These are phyloP conservation scores for Typha latifolia DNA, from an alignment of 176 grass and related monocot species.

Conservation along the genomic window DNA sequence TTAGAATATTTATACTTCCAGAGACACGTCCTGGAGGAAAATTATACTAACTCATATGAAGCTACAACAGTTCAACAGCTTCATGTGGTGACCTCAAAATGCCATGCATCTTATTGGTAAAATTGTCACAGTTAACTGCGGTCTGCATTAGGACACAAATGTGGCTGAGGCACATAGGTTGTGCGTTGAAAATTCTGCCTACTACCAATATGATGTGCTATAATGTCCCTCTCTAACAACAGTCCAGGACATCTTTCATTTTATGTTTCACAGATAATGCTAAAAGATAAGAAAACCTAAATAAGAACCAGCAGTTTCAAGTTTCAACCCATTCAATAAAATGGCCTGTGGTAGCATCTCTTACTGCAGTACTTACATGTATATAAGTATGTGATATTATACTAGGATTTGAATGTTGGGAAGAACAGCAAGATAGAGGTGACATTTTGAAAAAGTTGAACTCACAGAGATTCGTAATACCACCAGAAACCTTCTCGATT, in stretches of 20 bases:
- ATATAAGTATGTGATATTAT: neutral
- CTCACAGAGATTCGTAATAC: conserved; percentile 91
- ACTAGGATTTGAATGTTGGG: neutral
- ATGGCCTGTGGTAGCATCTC: neutral
- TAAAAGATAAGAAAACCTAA: neutral
- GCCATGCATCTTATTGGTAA: neutral
- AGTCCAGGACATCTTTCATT: neutral
- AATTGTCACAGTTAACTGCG: neutral
- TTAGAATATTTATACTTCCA: neutral
- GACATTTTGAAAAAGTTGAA: conserved; percentile 8
- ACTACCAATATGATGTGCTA: neutral
- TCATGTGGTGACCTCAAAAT: neutral
- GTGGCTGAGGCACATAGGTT: neutral
- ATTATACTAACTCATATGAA: neutral
- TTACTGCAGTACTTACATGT: neutral
- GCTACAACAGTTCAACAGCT: neutral
- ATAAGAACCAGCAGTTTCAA: neutral
- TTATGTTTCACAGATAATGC: neutral
- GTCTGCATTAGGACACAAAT: neutral
- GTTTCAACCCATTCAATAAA: neutral
- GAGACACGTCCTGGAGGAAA: neutral
- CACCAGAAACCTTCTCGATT: conserved; percentile 72
- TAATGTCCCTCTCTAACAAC: neutral
- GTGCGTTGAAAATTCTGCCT: neutral
- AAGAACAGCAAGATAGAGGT: neutral